phyloP scores from a whole-genome alignment of 345 rosid genomes.

The Rhodamnia rubescens region DNA sequence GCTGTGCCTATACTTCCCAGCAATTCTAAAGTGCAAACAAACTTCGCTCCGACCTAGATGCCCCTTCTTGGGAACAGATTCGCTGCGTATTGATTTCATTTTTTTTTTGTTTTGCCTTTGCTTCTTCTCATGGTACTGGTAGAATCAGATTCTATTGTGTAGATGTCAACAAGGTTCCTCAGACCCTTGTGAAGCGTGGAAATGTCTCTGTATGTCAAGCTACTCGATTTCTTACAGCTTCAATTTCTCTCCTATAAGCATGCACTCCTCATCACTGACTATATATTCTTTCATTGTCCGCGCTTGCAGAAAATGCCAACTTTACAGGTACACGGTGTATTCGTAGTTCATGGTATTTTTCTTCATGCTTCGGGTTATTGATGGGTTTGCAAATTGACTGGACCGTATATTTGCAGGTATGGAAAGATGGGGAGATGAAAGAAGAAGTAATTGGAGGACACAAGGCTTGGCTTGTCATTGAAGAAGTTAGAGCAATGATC shows the following conservation, averaged over 20 bases:
- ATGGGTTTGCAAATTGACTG: not conserved
- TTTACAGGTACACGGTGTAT: conserved; percentile 42
- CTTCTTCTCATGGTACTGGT: not conserved
- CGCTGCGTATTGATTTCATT: not conserved
- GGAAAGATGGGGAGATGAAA: conserved; percentile 77
- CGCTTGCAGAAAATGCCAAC: conserved; percentile 79
- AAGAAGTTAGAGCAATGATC: conserved; percentile 77
- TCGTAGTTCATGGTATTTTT: not conserved
- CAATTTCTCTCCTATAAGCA: not conserved
- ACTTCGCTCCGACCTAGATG: not conserved
- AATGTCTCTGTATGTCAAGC: conserved; percentile 48
- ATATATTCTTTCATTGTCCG: not conserved
- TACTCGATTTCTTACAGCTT: not conserved
- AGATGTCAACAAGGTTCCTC: conserved; percentile 57
- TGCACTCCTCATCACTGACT: not conserved
- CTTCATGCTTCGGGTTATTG: not conserved
- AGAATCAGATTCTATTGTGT: conserved; percentile 69
- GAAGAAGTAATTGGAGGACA: conserved; percentile 94
- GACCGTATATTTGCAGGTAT: not conserved
- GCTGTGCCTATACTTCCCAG: not conserved
- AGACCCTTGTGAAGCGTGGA: conserved; percentile 66
- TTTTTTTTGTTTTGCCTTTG: not conserved
- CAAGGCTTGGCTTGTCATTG: conserved; percentile 87
- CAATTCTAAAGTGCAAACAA: not conserved
- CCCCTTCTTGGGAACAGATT: not conserved